Evolutionary conservation across 495 filamentous ascomycete species (phyloP).

Genomic region (Tetracladium setigerum): DNA sequence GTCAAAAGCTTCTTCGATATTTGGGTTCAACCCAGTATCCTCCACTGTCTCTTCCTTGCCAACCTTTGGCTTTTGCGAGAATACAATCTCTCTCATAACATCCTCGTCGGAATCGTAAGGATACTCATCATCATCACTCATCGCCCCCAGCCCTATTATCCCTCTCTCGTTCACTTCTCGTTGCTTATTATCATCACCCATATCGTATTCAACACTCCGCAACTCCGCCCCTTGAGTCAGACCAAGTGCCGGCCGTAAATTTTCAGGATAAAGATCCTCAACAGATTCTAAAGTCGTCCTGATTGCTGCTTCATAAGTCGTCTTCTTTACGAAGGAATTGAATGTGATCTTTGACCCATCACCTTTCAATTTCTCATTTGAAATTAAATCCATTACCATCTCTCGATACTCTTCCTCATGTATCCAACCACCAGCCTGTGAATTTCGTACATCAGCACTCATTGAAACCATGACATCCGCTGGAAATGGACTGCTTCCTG

Average conservation of each 20-base stretch:
- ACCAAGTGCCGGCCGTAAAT: conserved; percentile 33
- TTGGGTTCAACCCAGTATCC: no score
- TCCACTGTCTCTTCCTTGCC: conserved; percentile 9
- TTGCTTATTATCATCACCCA: conserved; percentile 32
- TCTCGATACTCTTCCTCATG: conserved; percentile 79
- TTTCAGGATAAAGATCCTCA: conserved; percentile 74
- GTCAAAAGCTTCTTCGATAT: no score
- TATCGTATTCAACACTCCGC: conserved; percentile 24
- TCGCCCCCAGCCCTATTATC: conserved; percentile 26
- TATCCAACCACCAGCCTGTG: conserved; percentile 69
- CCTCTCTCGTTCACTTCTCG: conserved; percentile 38
- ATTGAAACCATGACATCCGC: conserved; percentile 75
- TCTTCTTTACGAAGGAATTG: conserved; percentile 49
- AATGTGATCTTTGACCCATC: conserved; percentile 46
- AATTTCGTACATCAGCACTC: conserved; percentile 70
- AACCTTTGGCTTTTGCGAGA: conserved; percentile 19
- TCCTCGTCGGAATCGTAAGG: conserved; percentile 50
- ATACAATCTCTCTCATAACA: conserved; percentile 21
- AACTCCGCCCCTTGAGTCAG: background rate
- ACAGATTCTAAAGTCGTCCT: conserved; percentile 76
- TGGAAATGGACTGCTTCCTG: conserved; percentile 66
- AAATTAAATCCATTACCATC: conserved; percentile 50
- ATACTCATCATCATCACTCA: conserved; percentile 32
- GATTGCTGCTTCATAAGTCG: conserved; percentile 47
- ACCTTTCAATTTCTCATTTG: conserved; percentile 50